phyloP scores from a whole-genome alignment of 768 basidiomycete species.

The Trametes maxima region DNA sequence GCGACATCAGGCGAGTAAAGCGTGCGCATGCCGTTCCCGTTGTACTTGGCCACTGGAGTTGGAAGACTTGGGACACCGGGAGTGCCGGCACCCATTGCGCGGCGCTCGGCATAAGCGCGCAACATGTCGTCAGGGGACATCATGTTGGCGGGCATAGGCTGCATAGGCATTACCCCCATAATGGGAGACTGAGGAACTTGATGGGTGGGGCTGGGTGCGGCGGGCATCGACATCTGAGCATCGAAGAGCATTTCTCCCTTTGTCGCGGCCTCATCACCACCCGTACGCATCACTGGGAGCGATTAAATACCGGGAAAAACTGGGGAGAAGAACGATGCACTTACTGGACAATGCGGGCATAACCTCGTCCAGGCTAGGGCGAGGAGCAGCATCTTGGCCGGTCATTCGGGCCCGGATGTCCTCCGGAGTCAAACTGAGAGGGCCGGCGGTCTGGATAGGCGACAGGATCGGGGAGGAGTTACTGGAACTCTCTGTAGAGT shows the following conservation, averaged over 20 bases:
- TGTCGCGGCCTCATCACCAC: conserved; percentile 33
- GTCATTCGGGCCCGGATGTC: conserved; percentile 61
- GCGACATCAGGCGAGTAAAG: conserved; percentile 34
- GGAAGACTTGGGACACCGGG: conserved; percentile 28
- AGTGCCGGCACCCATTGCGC: conserved; percentile 36
- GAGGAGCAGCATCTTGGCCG: conserved; percentile 36
- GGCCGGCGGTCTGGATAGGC: conserved; percentile 47
- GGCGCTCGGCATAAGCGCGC: conserved; percentile 64
- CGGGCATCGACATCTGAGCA: conserved; percentile 20
- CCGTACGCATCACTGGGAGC: conserved; percentile 71
- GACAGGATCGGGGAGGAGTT: conserved; percentile 37
- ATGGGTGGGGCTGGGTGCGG: conserved; percentile 32
- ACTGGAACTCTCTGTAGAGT: conserved; percentile 24
- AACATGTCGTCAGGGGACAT: conserved; percentile 78
- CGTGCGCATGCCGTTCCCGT: conserved; percentile 36
- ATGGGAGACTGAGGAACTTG: conserved; percentile 39
- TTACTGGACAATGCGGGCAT: conserved; percentile 70
- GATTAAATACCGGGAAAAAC: conserved; percentile 10
- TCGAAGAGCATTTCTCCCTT: conserved; percentile 50
- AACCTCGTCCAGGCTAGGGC: conserved; percentile 55
- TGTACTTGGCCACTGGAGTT: conserved; percentile 29
- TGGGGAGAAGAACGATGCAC: conserved; percentile 31
- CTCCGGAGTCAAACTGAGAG: conserved; percentile 52
- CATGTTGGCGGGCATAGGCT: conserved; percentile 41
- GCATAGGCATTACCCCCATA: conserved; percentile 42